Evolutionary conservation across 225 moss, liverwort and hornwort genomes (phyloP), one percentile per base, ranked within the genome.

Genomic region (Anthoceros angustus): DNA sequence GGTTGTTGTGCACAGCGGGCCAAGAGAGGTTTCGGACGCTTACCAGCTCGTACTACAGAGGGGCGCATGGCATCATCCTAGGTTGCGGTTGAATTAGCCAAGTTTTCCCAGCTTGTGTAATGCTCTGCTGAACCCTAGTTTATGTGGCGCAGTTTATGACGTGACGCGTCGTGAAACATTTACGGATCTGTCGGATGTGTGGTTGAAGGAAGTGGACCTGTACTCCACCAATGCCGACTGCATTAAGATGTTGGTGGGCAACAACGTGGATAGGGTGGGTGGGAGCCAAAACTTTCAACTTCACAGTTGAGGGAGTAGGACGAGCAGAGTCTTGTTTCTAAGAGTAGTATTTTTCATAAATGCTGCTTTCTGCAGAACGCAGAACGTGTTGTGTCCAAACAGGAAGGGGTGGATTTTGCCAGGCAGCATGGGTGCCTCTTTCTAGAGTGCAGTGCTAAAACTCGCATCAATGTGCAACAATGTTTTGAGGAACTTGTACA

Each of bases 401-500:
- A 94, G 73, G 94, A 94, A 72, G 94, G 94, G 48, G 90, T 90
- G 49, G 90, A 90, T 2, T 90, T 94, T 67, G 94, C 94, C 2
- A 73, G 94, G 67, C 87, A 89, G 78, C 86, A 88, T 70, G 94
- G 94, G 12, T 94, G 94, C 71, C 80, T 94, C 74, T 94, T 94
- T 60, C 76, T 94, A 5, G 94, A 94, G 76, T 87, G 86, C 50
- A 94, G 94, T 73, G 94, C 94, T 0, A 94, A 90, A 77, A 90
- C 94, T 11, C 86, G 94, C 75, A 81, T 74, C 63, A 94, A 94
- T 69, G 94, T 94, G 71, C 90, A 94, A 65, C 71, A 73, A 7
- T 94, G 94, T 66, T 94, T 94, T 67, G 94, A 94, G 67, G 94
- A 94, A 74, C 94, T 94, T 61, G 87, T 94, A 66, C 87, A 88